phyloP scores from a whole-genome alignment of 2,329 filamentous ascomycete genomes.

The Penicillium sp. region DNA sequence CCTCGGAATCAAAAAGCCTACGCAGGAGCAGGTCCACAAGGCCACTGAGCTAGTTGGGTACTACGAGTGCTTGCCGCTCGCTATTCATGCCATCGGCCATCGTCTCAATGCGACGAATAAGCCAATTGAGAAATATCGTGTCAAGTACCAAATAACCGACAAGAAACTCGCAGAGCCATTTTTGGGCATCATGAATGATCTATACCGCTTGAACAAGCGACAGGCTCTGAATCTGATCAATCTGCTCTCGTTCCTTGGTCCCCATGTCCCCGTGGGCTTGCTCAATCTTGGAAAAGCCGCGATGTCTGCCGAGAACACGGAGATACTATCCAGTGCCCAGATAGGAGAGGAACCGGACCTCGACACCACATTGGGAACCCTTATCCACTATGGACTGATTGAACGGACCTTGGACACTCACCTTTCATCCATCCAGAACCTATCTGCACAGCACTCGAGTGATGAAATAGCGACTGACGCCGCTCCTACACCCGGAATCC shows the following conservation, averaged over 20 bases:
- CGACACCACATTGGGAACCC: conserved; percentile 43
- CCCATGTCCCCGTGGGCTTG: conserved; percentile 63
- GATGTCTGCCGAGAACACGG: conserved; percentile 31
- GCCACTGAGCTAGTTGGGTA: conserved; percentile 60
- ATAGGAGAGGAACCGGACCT: conserved; percentile 38
- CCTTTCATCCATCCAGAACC: conserved; percentile 10
- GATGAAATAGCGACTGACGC: conserved; percentile 22
- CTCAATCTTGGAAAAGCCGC: conserved; percentile 50
- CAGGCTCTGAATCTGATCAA: conserved; percentile 63
- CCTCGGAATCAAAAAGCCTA: conserved; percentile 56
- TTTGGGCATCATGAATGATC: conserved; percentile 47
- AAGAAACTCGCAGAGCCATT: conserved; percentile 51
- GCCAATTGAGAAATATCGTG: conserved; percentile 56
- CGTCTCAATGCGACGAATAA: conserved; percentile 59
- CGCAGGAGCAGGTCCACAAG: conserved; percentile 51
- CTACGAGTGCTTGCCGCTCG: conserved; percentile 62
- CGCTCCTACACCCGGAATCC: conserved; percentile 12
- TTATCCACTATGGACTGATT: conserved; percentile 46
- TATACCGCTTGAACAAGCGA: conserved; percentile 37
- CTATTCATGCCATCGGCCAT: conserved; percentile 63
- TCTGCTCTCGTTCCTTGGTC: conserved; percentile 61
- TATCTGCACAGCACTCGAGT: conserved; percentile 18
- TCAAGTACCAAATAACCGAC: conserved; percentile 54
- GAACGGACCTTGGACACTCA: conserved; percentile 40
- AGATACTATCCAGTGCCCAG: conserved; percentile 37